These are phyloP conservation scores for Globisporangium yorkense DNA, from an alignment of 352 stramenopile species.

Conservation along the genomic window DNA sequence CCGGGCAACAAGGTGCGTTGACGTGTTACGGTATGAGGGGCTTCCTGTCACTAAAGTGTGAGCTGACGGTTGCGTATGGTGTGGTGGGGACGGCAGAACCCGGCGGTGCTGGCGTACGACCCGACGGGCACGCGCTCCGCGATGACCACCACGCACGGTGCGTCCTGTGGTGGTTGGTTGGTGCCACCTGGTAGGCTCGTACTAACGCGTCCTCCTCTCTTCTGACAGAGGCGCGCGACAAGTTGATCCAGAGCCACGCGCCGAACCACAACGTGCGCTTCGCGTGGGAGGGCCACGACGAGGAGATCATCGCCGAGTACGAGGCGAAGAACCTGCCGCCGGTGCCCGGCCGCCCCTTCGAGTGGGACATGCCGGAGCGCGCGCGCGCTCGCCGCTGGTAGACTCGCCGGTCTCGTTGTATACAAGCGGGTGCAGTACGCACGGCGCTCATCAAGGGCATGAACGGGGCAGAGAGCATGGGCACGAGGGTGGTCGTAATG, in stretches of 20 bases:
- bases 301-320: conserved; percentile 67
- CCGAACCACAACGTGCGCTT: conserved; percentile 80
- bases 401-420: neutral
- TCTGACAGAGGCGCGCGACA: conserved; percentile 47
- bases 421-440: too few species aligned
- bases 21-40: too few species aligned
- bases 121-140: conserved; percentile 80
- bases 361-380: conserved; percentile 61
- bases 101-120: conserved; percentile 80
- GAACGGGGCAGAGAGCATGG: too few species aligned
- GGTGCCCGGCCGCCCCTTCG: conserved; percentile 57
- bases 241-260: conserved; percentile 59
- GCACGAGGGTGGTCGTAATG: too few species aligned
- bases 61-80: neutral
- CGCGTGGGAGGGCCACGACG: conserved; percentile 69
- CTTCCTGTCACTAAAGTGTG: neutral
- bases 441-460: too few species aligned
- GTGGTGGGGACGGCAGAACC: conserved; percentile 31
- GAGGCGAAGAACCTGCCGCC: conserved; percentile 74
- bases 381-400: conserved; percentile 71
- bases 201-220: neutral
- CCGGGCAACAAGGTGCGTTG: conserved; percentile 65
- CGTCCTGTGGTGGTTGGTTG: neutral
- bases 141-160: conserved; percentile 80
- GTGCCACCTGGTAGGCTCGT: too few species aligned